Evolutionary conservation across 129 eudicot genomes (phyloP), one percentile per base, ranked within the genome.

Genomic region (Lonicera japonica): DNA sequence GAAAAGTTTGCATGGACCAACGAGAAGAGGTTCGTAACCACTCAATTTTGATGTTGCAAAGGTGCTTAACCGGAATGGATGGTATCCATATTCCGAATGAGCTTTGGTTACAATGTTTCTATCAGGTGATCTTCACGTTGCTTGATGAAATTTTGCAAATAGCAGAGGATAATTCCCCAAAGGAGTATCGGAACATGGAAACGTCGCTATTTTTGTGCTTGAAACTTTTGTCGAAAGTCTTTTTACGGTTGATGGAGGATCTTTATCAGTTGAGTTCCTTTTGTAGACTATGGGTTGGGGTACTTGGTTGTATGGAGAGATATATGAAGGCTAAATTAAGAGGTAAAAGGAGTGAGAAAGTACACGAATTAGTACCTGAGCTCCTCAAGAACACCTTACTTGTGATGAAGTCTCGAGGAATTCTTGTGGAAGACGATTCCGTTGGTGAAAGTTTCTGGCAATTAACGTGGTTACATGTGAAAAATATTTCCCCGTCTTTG

Each of bases 11-110:
- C 67, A 16, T 83, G 10, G 95, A 86, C 61, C 75, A 70, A 15
- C 75, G 90, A 56, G 95, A 86, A 70, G 95, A 86, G 68, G 73
- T 83, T 7, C 72, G 90, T 43, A 83, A 80, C 66, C 95, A 86
- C 45, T 86, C 90, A 14, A 41, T 86, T 58, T 47, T 75, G 71
- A 73, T 69, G 38, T 65, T 86, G 53, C 87, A 83, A 54, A 74
- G 67, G 62, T 82, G 90, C 70, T 75, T 86, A 54, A 77, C 82
- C 0, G 89, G 83, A n/a, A 70, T 78, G 11, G 78, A 77, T 5
- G 95, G 78, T 36, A 70, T 83, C 51, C 74, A 21, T 25, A 46
- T 83, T 25, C 74, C 83, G n/a, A 76, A 62, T 17, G 89, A 70
- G 39, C 18, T 80, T 60, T 86, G 90, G 90, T 36, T 75, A 41